Evolutionary conservation across 306 rosid species (phyloP), one percentile per base, ranked within the genome.

Genomic region (Malus asiatica): DNA sequence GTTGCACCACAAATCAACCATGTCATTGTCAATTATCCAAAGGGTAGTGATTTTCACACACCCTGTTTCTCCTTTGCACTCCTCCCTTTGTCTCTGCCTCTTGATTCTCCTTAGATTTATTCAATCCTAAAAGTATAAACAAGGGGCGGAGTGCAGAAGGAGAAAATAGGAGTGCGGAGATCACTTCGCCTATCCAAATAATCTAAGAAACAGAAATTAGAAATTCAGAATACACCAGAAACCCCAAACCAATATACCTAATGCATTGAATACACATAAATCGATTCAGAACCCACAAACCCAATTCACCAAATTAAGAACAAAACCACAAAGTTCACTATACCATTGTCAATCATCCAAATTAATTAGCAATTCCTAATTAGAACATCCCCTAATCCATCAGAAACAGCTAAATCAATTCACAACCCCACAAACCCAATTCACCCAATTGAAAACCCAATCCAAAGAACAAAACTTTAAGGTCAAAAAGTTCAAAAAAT

Each of bases 381-480:
- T 51, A 51, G 55, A 51, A 51, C 55, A 51, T 51, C 55, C 8
- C 30, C 64, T 59, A 52, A 46, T 68, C 32, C 76, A 30, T 61
- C 71, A 25, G 64, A 59, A 59, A 23, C 16, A 59, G 64, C 8
- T 59, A 11, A 59, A 22, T 12, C 64, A 83, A 83, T 60, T 78
- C 32, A 46, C 58, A 62, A 70, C 58, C 27, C 53, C 68, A 79
- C 25, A 71, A 70, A 76, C 74, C 64, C 76, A 38, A 51, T 38
- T 68, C 6, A 64, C 63, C 73, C 81, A 35, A 23, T 46, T 52
- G 74, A 72, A 76, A 81, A 81, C 72, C 57, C 73, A 75, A 77
- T 72, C 68, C 71, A 42, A 73, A 23, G n/a, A 42, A 60, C 55
- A 71, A 55, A 71, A 71, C 27, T 71, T 35, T 27, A 69, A 6